These are phyloP conservation scores for Populus davidiana DNA, from an alignment of 345 rosid genomes.

Conservation along the genomic window DNA sequence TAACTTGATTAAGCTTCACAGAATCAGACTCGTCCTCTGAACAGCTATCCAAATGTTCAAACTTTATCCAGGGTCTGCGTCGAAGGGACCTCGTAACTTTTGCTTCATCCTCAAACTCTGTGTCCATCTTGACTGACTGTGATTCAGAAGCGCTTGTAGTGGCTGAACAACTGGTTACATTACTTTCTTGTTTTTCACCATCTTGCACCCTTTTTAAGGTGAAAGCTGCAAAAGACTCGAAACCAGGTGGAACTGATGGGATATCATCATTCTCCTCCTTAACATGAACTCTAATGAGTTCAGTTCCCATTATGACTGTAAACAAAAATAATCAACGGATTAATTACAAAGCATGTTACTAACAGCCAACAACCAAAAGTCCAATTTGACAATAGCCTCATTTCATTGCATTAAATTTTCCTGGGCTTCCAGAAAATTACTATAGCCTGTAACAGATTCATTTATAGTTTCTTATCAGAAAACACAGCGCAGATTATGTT, in stretches of 20 bases:
- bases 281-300: constrained; percentile 69
- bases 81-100: constrained; percentile 54
- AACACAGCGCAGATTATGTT: not conserved
- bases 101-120: constrained; percentile 35
- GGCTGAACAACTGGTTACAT: constrained; percentile 33
- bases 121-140: constrained; percentile 43
- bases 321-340: not conserved
- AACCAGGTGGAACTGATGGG: constrained; percentile 92
- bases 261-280: constrained; percentile 86
- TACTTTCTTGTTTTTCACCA: constrained; percentile 34
- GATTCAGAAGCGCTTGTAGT: constrained; percentile 42
- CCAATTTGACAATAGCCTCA: not conserved
- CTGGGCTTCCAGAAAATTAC: not conserved
- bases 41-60: constrained; percentile 39
- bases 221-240: constrained; percentile 81
- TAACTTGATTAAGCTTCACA: constrained; percentile 55
- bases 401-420: not conserved
- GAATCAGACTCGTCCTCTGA: constrained; percentile 47
- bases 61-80: constrained; percentile 61
- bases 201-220: constrained; percentile 48
- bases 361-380: not conserved
- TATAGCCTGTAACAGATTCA: not conserved
- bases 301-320: constrained; percentile 74
- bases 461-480: not conserved
- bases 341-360: not conserved